Conservation (phyloP, 1,284 basidiomycete species). For the Ustilago cynodontis region DNA sequence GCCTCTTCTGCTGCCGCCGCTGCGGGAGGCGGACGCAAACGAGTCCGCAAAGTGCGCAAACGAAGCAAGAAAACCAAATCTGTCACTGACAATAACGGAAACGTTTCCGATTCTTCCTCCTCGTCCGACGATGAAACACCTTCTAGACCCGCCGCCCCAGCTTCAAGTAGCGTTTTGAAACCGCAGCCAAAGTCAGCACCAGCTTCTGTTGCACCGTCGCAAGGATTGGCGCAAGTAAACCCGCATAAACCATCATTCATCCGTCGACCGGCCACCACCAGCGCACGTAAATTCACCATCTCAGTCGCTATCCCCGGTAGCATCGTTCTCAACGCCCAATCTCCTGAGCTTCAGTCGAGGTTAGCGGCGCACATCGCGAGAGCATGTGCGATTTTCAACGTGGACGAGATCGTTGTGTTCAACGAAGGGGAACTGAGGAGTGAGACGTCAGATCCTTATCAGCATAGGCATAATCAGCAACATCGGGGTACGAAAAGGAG, state of each 20-base stretch:
- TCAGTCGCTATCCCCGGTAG: slow-evolving; percentile 66
- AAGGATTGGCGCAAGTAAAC: slow-evolving; percentile 21
- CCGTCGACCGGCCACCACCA: slow-evolving; percentile 22
- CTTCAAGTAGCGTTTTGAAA: too few species aligned
- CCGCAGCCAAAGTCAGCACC: not conserved
- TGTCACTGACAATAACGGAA: not conserved
- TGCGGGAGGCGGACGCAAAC: slow-evolving; percentile 20
- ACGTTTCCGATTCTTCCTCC: slow-evolving; percentile 9
- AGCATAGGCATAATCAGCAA: slow-evolving; percentile 37
- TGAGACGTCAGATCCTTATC: slow-evolving; percentile 25
- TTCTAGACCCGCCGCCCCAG: not conserved
- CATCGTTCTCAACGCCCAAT: slow-evolving; percentile 69
- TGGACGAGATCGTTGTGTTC: slow-evolving; percentile 69
- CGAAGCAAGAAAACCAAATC: slow-evolving; percentile 19
- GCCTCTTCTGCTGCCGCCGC: slow-evolving; percentile 2
- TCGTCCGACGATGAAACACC: slow-evolving; percentile 15
- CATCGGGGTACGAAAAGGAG: slow-evolving; percentile 13
- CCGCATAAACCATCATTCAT: slow-evolving; percentile 57
- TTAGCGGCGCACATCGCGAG: slow-evolving; percentile 68
- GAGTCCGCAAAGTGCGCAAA: slow-evolving; percentile 20
- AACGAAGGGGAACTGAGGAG: slow-evolving; percentile 38
- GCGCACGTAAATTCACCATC: slow-evolving; percentile 55
- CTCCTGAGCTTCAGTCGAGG: slow-evolving; percentile 64
- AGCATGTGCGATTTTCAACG: slow-evolving; percentile 69
- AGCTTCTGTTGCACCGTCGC: not conserved